Conservation (phyloP, 108 stramenopile species). For the Cyclotella choctawhatcheeana region DNA sequence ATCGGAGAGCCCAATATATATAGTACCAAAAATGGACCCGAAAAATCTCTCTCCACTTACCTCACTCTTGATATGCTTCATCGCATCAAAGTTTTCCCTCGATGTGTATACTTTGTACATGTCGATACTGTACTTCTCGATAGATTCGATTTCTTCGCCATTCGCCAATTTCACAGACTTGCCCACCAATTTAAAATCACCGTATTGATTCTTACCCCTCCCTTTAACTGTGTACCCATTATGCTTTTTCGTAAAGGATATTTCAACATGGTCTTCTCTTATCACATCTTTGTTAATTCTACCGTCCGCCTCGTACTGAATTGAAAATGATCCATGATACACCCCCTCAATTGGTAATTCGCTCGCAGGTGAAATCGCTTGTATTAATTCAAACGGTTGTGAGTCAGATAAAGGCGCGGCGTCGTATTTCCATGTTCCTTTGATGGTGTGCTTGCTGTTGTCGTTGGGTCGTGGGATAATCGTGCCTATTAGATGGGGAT, state of each 20-base stretch:
- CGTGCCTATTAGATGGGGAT: too few species aligned
- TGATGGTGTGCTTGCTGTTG: too few species aligned
- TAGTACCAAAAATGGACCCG: background rate
- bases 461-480: too few species aligned
- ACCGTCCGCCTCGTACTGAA: background rate
- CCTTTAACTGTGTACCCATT: background rate
- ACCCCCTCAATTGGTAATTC: background rate
- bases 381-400: background rate
- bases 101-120: background rate
- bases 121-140: background rate
- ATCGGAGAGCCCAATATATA: too few species aligned
- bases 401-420: too few species aligned
- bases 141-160: too few species aligned
- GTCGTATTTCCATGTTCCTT: too few species aligned
- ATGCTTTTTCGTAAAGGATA: background rate
- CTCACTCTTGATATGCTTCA: background rate
- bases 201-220: background rate
- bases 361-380: background rate
- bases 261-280: background rate
- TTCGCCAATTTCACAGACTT: background rate
- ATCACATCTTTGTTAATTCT: background rate
- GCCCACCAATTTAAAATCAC: background rate
- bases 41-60: background rate
- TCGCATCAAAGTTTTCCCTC: background rate
- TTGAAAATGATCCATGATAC: background rate